These are phyloP conservation scores for Ambrosia hybrid DNA, from an alignment of 140 eudicot species.

Conservation along the genomic window DNA sequence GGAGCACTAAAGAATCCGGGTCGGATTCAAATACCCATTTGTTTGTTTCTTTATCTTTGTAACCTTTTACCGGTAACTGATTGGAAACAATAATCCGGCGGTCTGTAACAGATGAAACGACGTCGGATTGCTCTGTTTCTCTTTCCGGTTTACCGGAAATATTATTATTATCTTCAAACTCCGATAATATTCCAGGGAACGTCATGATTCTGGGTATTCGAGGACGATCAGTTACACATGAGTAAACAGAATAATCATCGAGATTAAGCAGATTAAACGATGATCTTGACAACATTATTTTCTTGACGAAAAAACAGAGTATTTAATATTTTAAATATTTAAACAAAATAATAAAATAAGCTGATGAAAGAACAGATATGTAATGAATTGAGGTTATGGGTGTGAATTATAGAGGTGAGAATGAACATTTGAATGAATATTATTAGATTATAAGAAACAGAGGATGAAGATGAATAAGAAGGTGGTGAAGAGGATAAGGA, in stretches of 20 bases:
- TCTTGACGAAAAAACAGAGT: no score
- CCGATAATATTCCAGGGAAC: slow-evolving; percentile 62
- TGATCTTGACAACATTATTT: slow-evolving; percentile 72
- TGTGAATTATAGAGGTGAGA: no score
- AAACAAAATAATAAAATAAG: no score
- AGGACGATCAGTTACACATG: slow-evolving; percentile 41
- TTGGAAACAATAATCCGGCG: slow-evolving; percentile 67
- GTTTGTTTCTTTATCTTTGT: slow-evolving; percentile 11
- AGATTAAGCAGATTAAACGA: slow-evolving; percentile 71
- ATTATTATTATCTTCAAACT: slow-evolving; percentile 36
- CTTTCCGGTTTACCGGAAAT: not conserved
- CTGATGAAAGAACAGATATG: no score
- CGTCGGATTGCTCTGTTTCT: slow-evolving; percentile 3
- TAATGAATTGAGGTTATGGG: no score
- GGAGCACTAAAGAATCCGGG: slow-evolving; percentile 61
- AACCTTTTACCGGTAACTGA: slow-evolving; percentile 63
- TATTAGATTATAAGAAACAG: no score
- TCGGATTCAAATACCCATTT: slow-evolving; percentile 70
- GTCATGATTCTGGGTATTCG: slow-evolving; percentile 63
- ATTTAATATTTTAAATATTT: no score
- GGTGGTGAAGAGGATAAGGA: slow-evolving; percentile 33
- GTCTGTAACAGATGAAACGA: slow-evolving; percentile 25
- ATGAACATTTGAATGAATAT: no score
- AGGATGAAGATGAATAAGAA: not conserved
- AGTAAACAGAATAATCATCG: slow-evolving; percentile 68